Conservation (phyloP, 2,329 filamentous ascomycete species). For the Aspergillus glaucus region DNA sequence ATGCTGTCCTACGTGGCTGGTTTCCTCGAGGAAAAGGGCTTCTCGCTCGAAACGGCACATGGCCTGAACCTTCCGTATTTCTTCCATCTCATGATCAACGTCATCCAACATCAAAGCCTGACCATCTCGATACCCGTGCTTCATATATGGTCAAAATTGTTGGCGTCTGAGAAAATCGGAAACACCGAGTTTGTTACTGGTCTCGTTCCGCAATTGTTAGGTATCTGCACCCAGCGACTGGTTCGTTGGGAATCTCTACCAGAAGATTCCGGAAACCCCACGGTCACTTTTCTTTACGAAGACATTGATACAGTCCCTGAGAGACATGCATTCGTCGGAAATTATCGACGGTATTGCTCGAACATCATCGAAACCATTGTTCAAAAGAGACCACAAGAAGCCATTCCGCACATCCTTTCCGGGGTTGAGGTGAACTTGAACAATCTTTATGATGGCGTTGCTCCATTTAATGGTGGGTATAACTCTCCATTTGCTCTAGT, state of each 20-base stretch:
- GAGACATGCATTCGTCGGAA: constrained; percentile 88
- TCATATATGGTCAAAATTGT: constrained; percentile 78
- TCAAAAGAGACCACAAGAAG: constrained; percentile 72
- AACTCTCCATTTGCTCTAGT: neutral
- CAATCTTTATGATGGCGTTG: constrained; percentile 65
- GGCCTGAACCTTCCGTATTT: constrained; percentile 66
- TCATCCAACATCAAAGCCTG: constrained; percentile 79
- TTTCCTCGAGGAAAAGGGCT: constrained; percentile 72
- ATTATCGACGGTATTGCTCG: constrained; percentile 86
- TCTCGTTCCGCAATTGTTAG: constrained; percentile 67
- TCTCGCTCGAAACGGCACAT: constrained; percentile 52
- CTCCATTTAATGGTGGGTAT: constrained; percentile 58
- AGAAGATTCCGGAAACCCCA: constrained; percentile 72
- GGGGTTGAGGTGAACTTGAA: constrained; percentile 68
- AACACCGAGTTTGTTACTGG: constrained; percentile 51
- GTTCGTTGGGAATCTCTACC: constrained; percentile 83
- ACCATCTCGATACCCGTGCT: constrained; percentile 89
- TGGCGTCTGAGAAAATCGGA: constrained; percentile 65
- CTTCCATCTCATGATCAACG: constrained; percentile 68
- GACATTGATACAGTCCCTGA: constrained; percentile 95
- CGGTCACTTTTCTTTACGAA: constrained; percentile 75
- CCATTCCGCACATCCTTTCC: constrained; percentile 77
- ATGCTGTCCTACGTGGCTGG: constrained; percentile 79
- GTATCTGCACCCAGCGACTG: constrained; percentile 75
- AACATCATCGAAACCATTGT: constrained; percentile 84